A percentile compares a stretch with the other conserved stretches of the same genome.
phyloP scores from a whole-genome alignment of 2,329 filamentous ascomycete genomes.

The Ceratocystis eucalypticola region DNA sequence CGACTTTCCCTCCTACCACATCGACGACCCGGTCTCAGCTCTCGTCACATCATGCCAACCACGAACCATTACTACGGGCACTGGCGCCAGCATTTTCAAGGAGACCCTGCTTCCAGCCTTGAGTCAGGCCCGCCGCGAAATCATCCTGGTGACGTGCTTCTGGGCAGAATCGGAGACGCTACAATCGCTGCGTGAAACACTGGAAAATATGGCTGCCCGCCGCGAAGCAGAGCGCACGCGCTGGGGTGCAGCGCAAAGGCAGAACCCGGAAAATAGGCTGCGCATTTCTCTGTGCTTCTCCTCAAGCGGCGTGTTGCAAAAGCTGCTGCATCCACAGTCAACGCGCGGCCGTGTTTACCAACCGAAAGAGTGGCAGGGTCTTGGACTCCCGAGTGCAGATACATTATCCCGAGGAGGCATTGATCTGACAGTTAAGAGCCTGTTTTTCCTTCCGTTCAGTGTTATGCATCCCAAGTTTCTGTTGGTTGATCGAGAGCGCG shows the following conservation, averaged over 20 bases:
- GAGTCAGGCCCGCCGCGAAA: slow-evolving; percentile 44
- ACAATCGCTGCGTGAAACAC: slow-evolving; percentile 40
- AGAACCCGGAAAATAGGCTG: slow-evolving; percentile 26
- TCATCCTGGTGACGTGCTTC: slow-evolving; percentile 71
- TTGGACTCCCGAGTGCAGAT: slow-evolving; percentile 49
- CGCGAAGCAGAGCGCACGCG: slow-evolving; percentile 26
- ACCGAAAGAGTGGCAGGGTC: slow-evolving; percentile 43
- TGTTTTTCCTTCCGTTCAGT: slow-evolving; percentile 68
- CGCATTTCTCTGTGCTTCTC: slow-evolving; percentile 65
- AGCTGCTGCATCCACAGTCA: slow-evolving; percentile 57
- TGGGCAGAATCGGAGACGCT: slow-evolving; percentile 57
- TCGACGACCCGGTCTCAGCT: slow-evolving; percentile 29
- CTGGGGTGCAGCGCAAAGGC: slow-evolving; percentile 3
- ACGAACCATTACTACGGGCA: slow-evolving; percentile 40
- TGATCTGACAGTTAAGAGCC: slow-evolving; percentile 57
- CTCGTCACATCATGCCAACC: slow-evolving; percentile 38
- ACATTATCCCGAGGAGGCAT: slow-evolving; percentile 44
- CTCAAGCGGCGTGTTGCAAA: slow-evolving; percentile 57
- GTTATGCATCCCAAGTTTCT: slow-evolving; percentile 85
- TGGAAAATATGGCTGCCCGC: slow-evolving; percentile 43
- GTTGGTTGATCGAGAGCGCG: slow-evolving; percentile 52
- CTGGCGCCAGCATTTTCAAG: slow-evolving; percentile 43
- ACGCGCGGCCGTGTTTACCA: slow-evolving; percentile 48
- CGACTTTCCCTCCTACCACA: slow-evolving; percentile 39
- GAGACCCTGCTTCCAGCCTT: slow-evolving; percentile 48